Base-by-base conservation (phyloP, 2,329 filamentous ascomycete species). In the Penicillium sp. region DNA sequence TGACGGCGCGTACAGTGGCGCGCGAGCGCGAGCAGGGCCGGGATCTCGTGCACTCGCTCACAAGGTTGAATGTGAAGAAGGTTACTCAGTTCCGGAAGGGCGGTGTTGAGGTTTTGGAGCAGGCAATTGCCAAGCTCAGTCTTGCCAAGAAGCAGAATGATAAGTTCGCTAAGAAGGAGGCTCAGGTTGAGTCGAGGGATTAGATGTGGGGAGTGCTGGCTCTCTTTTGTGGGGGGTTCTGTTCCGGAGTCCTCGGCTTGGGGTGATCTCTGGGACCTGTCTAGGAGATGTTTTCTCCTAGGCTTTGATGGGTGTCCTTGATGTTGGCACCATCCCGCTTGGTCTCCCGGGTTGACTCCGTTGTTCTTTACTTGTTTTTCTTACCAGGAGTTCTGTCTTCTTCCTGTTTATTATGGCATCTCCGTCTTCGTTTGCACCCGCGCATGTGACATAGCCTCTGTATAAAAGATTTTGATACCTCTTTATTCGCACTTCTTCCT, bases 1-100 rank as follows among this genome's bases (percentile, higher is more conserved):
- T 97, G 84, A 96, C 93, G 3, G 94, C 94, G 27, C 89, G 89
- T 67, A 88, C 91, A 0, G 82, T 97, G 7, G 91, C 90, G 43
- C 82, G 86, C 29, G 72, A 81, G 58, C 78, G 81, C 2, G 67
- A 70, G 15, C 72, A 78, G 59, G 77, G 86, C 15, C 82, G 86
- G 40, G 81, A 84, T 51, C 73, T 79, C 2, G 78, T 90, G 68
- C 89, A 86, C 65, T 83, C 89, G 33, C 80, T 94, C 67, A 97
- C 93, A 35, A 79, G 81, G 56, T 82, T 84, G 71, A 97, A 97
- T 78, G 82, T 93, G 46, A 80, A 82, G 63, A 97, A 97, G 78
- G 91, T 95, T 54, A 94, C 91, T 58, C 79, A 82, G 60, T 96
- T 85, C 78, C 84, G 92, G 61, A 77, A 84, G 62, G 77, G 83